Conservation (phyloP, 1,284 basidiomycete species). For the Ganoderma leucocontextum region DNA sequence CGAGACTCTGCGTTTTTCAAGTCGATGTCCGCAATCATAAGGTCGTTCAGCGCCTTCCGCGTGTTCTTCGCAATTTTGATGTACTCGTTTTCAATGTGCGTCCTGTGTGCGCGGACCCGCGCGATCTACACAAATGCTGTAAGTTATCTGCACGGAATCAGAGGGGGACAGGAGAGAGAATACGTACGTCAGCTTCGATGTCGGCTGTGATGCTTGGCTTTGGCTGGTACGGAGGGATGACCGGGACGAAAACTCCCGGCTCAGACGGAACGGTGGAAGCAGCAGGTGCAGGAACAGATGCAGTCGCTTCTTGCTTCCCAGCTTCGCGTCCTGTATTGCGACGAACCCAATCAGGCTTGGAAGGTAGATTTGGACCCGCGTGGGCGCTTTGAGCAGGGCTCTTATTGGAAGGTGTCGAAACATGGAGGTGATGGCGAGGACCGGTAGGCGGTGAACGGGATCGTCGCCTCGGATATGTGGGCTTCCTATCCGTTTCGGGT, state of each 20-base stretch:
- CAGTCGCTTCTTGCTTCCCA: conserved; percentile 18
- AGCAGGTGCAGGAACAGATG: conserved; percentile 17
- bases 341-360: conserved; percentile 34
- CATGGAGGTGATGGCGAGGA: conserved; percentile 29
- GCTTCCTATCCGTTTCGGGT: conserved; percentile 22
- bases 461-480: conserved; percentile 21
- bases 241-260: conserved; percentile 14
- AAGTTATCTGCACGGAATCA: not conserved
- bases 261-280: conserved; percentile 15
- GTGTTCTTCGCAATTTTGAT: conserved; percentile 50
- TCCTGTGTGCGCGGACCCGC: conserved; percentile 49
- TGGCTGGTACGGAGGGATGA: conserved; percentile 25
- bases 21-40: conserved; percentile 66
- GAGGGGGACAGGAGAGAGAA: not conserved
- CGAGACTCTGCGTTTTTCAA: conserved; percentile 63
- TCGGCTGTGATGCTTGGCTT: conserved; percentile 20
- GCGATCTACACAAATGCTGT: conserved; percentile 36
- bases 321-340: conserved; percentile 20
- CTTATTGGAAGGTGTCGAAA: conserved; percentile 29
- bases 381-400: conserved; percentile 33
- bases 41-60: conserved; percentile 64
- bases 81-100: conserved; percentile 51
- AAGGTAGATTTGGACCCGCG: conserved; percentile 25
- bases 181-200: conserved; percentile 31
- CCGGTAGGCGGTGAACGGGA: conserved; percentile 35